Percentiles rank a stretch among this genome's conserved stretches.
Evolutionary conservation across 176 grass and related monocot genomes (phyloP).

Genomic region (Pontederia crassipes): DNA sequence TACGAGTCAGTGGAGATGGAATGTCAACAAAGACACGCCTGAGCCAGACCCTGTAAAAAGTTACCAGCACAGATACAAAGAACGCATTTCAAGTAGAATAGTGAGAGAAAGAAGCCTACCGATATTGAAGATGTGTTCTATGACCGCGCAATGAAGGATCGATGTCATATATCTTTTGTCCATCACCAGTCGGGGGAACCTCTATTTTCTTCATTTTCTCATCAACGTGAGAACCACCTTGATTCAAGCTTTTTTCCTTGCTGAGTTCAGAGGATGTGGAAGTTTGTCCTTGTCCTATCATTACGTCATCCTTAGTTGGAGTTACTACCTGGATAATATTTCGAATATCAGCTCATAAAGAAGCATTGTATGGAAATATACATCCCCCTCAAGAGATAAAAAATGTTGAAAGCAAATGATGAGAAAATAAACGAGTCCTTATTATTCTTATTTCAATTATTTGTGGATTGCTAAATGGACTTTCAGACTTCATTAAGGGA

Average conservation of each 20-base stretch:
- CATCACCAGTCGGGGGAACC: slow-evolving; percentile 36
- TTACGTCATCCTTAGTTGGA: slow-evolving; percentile 18
- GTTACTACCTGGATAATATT: slow-evolving; percentile 3
- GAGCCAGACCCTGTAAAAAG: not conserved
- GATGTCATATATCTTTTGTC: slow-evolving; percentile 67
- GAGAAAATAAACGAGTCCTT: no score
- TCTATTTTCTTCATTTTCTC: slow-evolving; percentile 1
- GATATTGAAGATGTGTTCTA: slow-evolving; percentile 58
- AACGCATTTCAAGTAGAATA: not conserved
- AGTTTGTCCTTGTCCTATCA: slow-evolving; percentile 12
- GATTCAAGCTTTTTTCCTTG: slow-evolving; percentile 11
- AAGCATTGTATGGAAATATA: no score
- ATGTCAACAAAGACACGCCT: not conserved
- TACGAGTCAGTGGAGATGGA: no score
- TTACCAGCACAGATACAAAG: not conserved
- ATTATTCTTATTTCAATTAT: no score
- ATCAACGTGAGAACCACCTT: slow-evolving; percentile 16
- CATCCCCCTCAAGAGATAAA: no score
- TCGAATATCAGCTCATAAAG: not conserved
- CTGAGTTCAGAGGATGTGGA: slow-evolving; percentile 1
- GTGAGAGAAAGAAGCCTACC: slow-evolving; percentile 32
- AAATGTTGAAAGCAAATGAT: no score
- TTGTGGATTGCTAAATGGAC: no score
- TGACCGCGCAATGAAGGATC: slow-evolving; percentile 43
- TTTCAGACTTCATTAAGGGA: no score